These are phyloP conservation scores for Phytopythium ostracodes DNA, from an alignment of 352 stramenopile genomes.

Conservation along the genomic window DNA sequence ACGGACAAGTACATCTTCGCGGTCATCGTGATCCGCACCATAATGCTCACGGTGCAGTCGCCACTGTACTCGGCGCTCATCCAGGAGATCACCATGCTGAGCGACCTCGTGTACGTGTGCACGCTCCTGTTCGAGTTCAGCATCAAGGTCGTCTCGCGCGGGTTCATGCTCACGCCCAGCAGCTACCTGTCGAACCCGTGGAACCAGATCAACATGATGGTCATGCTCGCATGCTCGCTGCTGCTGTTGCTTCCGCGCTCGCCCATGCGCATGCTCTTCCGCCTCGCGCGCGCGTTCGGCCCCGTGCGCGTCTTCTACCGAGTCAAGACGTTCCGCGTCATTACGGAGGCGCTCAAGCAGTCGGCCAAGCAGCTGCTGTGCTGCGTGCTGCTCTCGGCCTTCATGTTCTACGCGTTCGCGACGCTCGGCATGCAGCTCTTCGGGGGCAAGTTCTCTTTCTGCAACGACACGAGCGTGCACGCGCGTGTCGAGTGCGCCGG, in stretches of 20 bases:
- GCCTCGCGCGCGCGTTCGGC: slow-evolving; percentile 70
- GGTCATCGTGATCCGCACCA: slow-evolving; percentile 70
- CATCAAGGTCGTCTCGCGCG: slow-evolving; percentile 78
- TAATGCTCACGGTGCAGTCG: slow-evolving; percentile 71
- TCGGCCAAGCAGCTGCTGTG: slow-evolving; percentile 78
- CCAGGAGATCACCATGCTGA: slow-evolving; percentile 75
- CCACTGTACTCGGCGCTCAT: slow-evolving; percentile 75
- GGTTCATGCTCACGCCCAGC: slow-evolving; percentile 73
- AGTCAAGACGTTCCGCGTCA: slow-evolving; percentile 81
- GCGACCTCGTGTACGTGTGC: slow-evolving; percentile 63
- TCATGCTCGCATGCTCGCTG: slow-evolving; percentile 70
- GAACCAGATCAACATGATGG: slow-evolving; percentile 86
- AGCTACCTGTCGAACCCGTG: slow-evolving; percentile 79
- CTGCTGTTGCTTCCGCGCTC: slow-evolving; percentile 71
- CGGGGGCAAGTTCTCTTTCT: slow-evolving; percentile 71
- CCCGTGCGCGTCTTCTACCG: slow-evolving; percentile 84
- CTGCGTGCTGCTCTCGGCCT: slow-evolving; percentile 71
- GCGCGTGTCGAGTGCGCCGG: slow-evolving; percentile 49
- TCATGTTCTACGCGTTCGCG: slow-evolving; percentile 83
- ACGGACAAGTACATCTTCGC: slow-evolving; percentile 85
- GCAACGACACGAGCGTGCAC: slow-evolving; percentile 62
- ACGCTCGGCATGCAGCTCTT: slow-evolving; percentile 87
- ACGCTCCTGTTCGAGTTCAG: slow-evolving; percentile 81
- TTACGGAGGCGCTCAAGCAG: slow-evolving; percentile 75
- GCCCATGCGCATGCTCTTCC: slow-evolving; percentile 70